Evolutionary conservation across 257 asterid genomes (phyloP), one percentile per base, ranked within the genome.

Genomic region (Solanum lignicaule): DNA sequence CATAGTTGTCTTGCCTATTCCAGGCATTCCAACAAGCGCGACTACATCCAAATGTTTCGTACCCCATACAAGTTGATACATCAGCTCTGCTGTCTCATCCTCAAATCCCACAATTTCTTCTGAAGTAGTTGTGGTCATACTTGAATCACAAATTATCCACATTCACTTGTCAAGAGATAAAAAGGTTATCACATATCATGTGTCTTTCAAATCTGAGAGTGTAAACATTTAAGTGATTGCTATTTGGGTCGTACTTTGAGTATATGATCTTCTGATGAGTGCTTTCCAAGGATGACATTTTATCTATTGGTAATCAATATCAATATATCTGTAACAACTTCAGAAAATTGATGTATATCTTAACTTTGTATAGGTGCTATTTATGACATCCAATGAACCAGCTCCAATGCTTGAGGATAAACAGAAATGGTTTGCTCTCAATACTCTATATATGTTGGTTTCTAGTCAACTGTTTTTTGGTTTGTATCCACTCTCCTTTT

Each of bases 351-450:
- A 89, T 38, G 43, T 87, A 87, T 87, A 20, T 89, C 48, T 41
- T 41, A 41, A 41, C 48, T 11, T 41, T 41, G 48, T 41, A 41
- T 88, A 95, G 99, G 99, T 97, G 76, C 91, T 97, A 90, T 97
- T 97, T 89, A 97, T 95, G 99, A 95, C 95, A 89, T 95, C 98
- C 82, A 94, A 89, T 72, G 98, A 97, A 90, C 98, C 99, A 86
- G 98, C 99, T 90, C 99, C 99, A 78, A 97, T 95, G 98, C 99
- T 97, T 21, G 98, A 97, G 92, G 99, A 97, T 90, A 97, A 96
- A 91, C 98, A 97, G 89, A 97, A 95, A 91, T 97, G 99, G 99
- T 95, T 86, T 86, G 94, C 86, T 92, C 87, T 91, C 84, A 52
- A 89, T 60, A 75, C 91, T 74, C 43, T 91, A 36, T 36, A 33